These are phyloP conservation scores for Malassezia dermatis DNA, from an alignment of 1,284 basidiomycete species.

Conservation along the genomic window DNA sequence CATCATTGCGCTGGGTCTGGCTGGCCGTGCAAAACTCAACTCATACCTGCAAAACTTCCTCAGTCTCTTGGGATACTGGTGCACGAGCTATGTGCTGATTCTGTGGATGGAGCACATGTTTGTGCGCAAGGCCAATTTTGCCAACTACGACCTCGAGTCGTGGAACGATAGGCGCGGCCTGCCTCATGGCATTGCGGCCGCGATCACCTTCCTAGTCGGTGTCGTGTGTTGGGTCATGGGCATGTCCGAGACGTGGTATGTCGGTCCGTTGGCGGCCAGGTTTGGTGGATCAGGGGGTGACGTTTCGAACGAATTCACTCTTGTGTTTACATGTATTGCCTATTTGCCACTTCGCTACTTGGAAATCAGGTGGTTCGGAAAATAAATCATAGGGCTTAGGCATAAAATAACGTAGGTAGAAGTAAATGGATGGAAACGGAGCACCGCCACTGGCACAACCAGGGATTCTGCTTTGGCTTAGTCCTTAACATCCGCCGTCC, in stretches of 20 bases:
- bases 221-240: constrained; percentile 4
- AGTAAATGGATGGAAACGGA: not conserved
- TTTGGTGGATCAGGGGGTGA: not conserved
- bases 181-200: not conserved
- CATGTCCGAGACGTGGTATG: not conserved
- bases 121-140: constrained; percentile 18
- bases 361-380: not conserved
- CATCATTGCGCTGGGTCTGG: not conserved
- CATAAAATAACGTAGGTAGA: not conserved
- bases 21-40: not conserved
- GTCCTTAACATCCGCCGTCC: no score
- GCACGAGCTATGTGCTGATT: not conserved
- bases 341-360: not conserved
- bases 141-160: constrained; percentile 17
- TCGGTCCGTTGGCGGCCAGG: not conserved
- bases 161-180: not conserved
- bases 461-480: no score
- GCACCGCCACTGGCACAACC: no score
- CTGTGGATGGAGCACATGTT: not conserved
- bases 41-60: constrained; percentile 3
- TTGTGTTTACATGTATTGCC: not conserved
- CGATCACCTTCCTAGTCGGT: not conserved
- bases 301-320: not conserved
- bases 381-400: not conserved
- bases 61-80: not conserved